Percentiles rank a stretch among this genome's conserved stretches.
Conservation (phyloP, 208 protist genomes). For the Pavlovales sp. region DNA sequence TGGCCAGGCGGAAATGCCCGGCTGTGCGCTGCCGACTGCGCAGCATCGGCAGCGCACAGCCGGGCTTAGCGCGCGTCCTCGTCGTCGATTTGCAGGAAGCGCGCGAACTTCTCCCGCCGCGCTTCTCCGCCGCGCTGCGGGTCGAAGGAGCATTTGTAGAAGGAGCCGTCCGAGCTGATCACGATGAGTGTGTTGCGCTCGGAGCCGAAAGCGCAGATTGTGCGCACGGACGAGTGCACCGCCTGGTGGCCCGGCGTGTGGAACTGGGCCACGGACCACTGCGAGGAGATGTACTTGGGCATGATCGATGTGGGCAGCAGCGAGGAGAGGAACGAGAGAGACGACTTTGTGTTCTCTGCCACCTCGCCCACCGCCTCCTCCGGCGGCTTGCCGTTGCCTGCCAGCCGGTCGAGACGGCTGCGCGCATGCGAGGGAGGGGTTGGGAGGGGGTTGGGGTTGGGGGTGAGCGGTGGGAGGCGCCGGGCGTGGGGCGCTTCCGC, state of each 20-base stretch:
- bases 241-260: conserved; percentile 9
- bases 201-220: conserved; percentile 64
- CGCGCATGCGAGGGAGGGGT: too few relatives aligned
- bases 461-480: background rate
- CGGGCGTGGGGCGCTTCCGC: background rate
- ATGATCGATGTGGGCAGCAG: background rate
- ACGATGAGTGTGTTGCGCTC: conserved; percentile 62
- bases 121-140: conserved; percentile 36
- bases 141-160: conserved; percentile 55
- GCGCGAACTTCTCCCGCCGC: conserved; percentile 10
- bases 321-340: background rate
- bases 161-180: conserved; percentile 45
- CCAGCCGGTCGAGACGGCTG: background rate
- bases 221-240: conserved; percentile 1
- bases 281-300: conserved; percentile 68
- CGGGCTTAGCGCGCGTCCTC: too few relatives aligned
- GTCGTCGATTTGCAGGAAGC: background rate
- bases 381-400: background rate
- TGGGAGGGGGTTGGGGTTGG: too few relatives aligned
- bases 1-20: too few relatives aligned
- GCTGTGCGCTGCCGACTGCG: too few relatives aligned
- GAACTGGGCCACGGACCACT: conserved; percentile 71
- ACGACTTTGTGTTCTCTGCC: conserved; percentile 17
- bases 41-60: too few relatives aligned
- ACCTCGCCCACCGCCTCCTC: conserved; percentile 35